These are phyloP conservation scores for Flaveria linearis DNA, from an alignment of 129 eudicot species.

Conservation along the genomic window DNA sequence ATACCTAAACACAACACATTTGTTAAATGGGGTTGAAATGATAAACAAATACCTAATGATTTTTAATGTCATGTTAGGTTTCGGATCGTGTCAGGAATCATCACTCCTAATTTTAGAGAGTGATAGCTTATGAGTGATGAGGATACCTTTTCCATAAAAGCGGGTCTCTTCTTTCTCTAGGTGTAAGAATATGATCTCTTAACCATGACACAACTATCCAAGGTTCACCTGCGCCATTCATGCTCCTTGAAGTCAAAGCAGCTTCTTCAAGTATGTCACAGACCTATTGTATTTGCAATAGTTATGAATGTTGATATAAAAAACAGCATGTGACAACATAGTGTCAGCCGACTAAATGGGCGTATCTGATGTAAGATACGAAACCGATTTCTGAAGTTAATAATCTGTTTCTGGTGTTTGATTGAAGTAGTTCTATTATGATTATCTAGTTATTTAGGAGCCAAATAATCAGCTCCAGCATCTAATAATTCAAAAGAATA, in stretches of 20 bases:
- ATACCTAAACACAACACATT: neutral
- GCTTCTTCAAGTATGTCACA: constrained; percentile 85
- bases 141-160: constrained; percentile 80
- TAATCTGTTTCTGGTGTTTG: neutral
- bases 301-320: neutral
- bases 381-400: neutral
- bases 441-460: neutral
- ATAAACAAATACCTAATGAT: neutral
- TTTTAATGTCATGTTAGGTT: neutral
- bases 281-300: constrained; percentile 44
- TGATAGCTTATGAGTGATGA: neutral
- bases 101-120: neutral
- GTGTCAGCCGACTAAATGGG: neutral
- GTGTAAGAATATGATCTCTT: constrained; percentile 81
- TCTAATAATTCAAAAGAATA: neutral
- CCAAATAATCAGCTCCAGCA: neutral
- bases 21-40: neutral
- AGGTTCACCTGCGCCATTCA: constrained; percentile 58
- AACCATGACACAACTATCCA: constrained; percentile 92
- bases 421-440: neutral
- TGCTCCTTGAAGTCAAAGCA: constrained; percentile 56
- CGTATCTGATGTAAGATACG: neutral
- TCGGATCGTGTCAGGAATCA: neutral
- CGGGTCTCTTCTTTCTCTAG: constrained; percentile 78
- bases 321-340: neutral